Evolutionary conservation across 352 stramenopile species (phyloP), one percentile per base, ranked within the genome.

Genomic region (Globisporangium nagaii): DNA sequence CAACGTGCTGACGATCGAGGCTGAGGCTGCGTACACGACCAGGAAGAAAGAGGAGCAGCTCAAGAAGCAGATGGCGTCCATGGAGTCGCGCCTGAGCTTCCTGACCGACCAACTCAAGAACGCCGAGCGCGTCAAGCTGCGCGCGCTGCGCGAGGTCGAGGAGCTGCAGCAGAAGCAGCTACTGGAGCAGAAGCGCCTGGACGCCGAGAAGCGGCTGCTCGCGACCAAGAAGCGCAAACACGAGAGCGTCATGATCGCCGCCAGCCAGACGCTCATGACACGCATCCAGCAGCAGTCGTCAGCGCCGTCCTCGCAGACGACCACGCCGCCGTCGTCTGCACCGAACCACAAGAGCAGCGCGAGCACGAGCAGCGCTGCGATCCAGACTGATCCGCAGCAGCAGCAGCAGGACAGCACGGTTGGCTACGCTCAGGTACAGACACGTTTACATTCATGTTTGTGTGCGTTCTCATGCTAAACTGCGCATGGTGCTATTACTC

Each of bases 171-270:
- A 86, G 62, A 77, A 72, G 49, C 67, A 77, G 25, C 40, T 71
- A 15, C 57, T 88, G 6, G 79, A 90, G 41, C 60, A 66, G 44
- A 90, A 92, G 60, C 73, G 77, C 12, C 46, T 84, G 15, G 79
- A 90, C 12, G 82, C 79, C 7, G 68, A 92, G 63, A 80, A 73
- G 39, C 63, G 73, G 28, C 63, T 88, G n/a, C 63, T 88, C 42
- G 78, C 74, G 12, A 84, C 70, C 39, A 84, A 79, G 60, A 71
- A 78, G 32, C 77, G 80, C 52, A 85, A 85, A 32, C 75, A 88
- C 10, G 66, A 75, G 37, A 79, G 58, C 32, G 68, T 73, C 19
- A 39, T 73, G 35, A 50, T 82, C 10, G 71, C 68, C 1, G 67
- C 75, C 11, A 89, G 75, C 43, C 82, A 90, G 55, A 70, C 65